A percentile compares a stretch with the other conserved stretches of the same genome.
Conservation (phyloP, 2,329 filamentous ascomycete species). For the Aureobasidium namibiae region DNA sequence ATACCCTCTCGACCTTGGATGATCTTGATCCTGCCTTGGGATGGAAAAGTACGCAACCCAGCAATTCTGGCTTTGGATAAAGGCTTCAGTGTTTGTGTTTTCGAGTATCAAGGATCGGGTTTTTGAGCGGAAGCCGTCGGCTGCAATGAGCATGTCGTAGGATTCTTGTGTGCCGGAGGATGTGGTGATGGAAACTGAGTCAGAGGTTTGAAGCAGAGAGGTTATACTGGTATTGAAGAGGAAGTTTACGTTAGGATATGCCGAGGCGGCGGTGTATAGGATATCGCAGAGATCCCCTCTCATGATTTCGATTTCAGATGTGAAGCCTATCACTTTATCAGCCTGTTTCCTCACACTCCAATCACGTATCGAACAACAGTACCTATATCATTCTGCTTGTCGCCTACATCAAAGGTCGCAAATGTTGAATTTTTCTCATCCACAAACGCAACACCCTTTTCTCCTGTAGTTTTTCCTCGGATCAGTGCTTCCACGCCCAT, state of each 20-base stretch:
- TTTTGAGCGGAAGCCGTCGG: constrained; percentile 22
- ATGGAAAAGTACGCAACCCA: constrained; percentile 24
- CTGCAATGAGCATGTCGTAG: constrained; percentile 21
- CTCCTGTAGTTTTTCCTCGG: constrained; percentile 28
- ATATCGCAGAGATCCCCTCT: constrained; percentile 43
- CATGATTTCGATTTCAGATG: constrained; percentile 49
- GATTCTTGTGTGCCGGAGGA: not conserved
- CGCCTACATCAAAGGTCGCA: constrained; percentile 2
- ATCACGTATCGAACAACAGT: not conserved
- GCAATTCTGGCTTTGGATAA: constrained; percentile 15
- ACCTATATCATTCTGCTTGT: not conserved
- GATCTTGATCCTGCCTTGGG: constrained; percentile 13
- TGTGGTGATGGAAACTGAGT: not conserved
- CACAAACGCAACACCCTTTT: constrained; percentile 35
- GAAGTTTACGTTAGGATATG: constrained; percentile 18
- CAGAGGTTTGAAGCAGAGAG: constrained; percentile 10
- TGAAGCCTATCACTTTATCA: constrained; percentile 23
- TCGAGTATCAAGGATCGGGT: constrained; percentile 21
- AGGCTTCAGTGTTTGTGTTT: constrained; percentile 11
- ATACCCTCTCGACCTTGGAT: constrained; percentile 16
- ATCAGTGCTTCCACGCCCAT: constrained; percentile 34
- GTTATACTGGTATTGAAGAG: constrained; percentile 18
- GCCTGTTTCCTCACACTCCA: no score
- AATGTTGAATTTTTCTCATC: constrained; percentile 18
- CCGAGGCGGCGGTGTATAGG: constrained; percentile 29